Conservation (phyloP, 345 rosid genomes). For the Carallia pectinifolia region DNA sequence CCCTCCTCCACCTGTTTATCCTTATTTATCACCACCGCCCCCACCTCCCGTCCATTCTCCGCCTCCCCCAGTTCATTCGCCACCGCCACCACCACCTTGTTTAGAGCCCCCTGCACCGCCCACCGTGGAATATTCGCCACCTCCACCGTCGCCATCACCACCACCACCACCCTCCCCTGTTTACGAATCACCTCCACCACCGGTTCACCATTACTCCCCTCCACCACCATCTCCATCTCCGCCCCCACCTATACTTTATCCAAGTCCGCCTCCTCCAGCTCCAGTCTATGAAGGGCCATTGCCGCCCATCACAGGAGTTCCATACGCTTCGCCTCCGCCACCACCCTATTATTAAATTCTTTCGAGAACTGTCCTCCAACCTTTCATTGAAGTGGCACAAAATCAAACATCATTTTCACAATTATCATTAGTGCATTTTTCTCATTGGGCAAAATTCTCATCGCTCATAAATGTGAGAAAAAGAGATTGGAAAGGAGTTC, state of each 20-base stretch:
- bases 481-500: conserved; percentile 17
- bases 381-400: conserved; percentile 16
- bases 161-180: conserved; percentile 22
- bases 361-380: conserved; percentile 49
- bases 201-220: conserved; percentile 29
- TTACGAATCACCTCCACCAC: conserved; percentile 30
- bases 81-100: conserved; percentile 64
- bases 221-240: conserved; percentile 22
- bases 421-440: conserved; percentile 18
- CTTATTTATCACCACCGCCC: conserved; percentile 51
- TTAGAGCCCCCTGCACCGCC: conserved; percentile 55
- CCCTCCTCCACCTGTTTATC: conserved; percentile 31
- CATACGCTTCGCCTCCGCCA: conserved; percentile 98
- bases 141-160: conserved; percentile 37
- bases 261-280: conserved; percentile 56
- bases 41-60: conserved; percentile 44
- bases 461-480: conserved; percentile 26
- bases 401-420: conserved; percentile 4
- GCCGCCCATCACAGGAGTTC: conserved; percentile 75
- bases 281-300: conserved; percentile 80
- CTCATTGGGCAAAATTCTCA: conserved; percentile 44
- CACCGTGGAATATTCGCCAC: conserved; percentile 26
- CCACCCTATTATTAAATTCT: conserved; percentile 96
- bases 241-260: conserved; percentile 26
- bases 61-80: conserved; percentile 44